Conservation (phyloP, 495 filamentous ascomycete genomes). For the Talaromyces thailandensis region DNA sequence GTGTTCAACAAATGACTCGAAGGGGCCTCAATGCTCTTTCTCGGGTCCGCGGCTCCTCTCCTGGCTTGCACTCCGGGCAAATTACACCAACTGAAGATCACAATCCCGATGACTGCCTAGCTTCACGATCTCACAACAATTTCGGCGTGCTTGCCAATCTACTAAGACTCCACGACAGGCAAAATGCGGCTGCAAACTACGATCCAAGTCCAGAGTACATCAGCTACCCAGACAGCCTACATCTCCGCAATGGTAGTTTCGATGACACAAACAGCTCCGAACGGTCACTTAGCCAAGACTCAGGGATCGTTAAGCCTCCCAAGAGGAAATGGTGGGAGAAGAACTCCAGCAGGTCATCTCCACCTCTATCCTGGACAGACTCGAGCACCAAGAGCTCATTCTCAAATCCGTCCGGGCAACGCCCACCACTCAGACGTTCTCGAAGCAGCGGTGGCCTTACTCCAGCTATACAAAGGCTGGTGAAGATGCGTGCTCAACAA, state of each 20-base stretch:
- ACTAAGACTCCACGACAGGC: slow-evolving; percentile 60
- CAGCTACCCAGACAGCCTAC: slow-evolving; percentile 13
- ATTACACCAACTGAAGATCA: slow-evolving; percentile 52
- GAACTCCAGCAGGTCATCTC: slow-evolving; percentile 35
- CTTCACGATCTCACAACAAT: slow-evolving; percentile 60
- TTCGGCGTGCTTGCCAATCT: slow-evolving; percentile 70
- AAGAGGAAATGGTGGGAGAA: slow-evolving; percentile 60
- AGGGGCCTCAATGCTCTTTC: slow-evolving; percentile 25
- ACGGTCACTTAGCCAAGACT: slow-evolving; percentile 3
- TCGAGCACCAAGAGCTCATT: slow-evolving; percentile 36
- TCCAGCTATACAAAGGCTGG: slow-evolving; percentile 30
- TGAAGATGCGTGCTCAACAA: slow-evolving; percentile 1
- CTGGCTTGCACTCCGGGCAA: slow-evolving; percentile 45
- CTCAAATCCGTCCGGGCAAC: slow-evolving; percentile 22
- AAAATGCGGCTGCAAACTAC: slow-evolving; percentile 11
- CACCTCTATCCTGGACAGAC: slow-evolving; percentile 28
- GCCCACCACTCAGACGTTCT: slow-evolving; percentile 34
- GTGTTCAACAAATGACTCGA: slow-evolving; percentile 32
- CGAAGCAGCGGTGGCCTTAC: slow-evolving; percentile 30
- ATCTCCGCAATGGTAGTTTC: slow-evolving; percentile 15
- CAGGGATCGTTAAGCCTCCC: slow-evolving; percentile 8
- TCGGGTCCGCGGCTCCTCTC: slow-evolving; percentile 27
- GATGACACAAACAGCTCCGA: slow-evolving; percentile 12
- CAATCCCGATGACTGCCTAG: slow-evolving; percentile 56
- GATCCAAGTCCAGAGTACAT: slow-evolving; percentile 2